These are phyloP conservation scores for Dothidotthia symphoricarpi DNA, from an alignment of 2,329 filamentous ascomycete species.

Conservation along the genomic window DNA sequence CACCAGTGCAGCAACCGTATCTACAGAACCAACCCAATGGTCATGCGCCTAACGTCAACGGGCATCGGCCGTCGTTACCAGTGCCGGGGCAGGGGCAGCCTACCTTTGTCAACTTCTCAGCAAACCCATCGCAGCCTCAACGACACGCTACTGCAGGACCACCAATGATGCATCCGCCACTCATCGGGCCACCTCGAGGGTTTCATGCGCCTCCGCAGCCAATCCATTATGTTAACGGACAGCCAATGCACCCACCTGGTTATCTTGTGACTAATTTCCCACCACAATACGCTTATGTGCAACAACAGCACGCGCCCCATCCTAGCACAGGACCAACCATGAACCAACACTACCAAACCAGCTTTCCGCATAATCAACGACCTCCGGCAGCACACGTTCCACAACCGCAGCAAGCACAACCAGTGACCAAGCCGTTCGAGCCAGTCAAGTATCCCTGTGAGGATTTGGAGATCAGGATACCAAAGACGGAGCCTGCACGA, in stretches of 20 bases:
- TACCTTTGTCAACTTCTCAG: conserved; percentile 51
- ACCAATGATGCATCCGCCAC: conserved; percentile 11
- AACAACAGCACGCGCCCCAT: conserved; percentile 17
- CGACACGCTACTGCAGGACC: conserved; percentile 55
- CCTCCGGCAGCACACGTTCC: conserved; percentile 40
- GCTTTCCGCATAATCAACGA: conserved; percentile 46
- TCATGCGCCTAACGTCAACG: conserved; percentile 20
- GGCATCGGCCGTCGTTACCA: conserved; percentile 12
- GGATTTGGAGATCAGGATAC: conserved; percentile 77
- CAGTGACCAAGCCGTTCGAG: conserved; percentile 39
- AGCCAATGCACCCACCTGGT: conserved; percentile 9
- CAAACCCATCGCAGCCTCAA: conserved; percentile 57
- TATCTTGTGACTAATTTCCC: conserved; percentile 7
- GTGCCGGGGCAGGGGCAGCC: conserved; percentile 37
- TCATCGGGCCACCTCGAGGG: not conserved
- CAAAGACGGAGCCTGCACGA: conserved; percentile 61
- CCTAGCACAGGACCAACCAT: conserved; percentile 21
- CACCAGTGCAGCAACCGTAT: conserved; percentile 17
- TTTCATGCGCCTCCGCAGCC: conserved; percentile 2
- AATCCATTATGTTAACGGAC: conserved; percentile 4
- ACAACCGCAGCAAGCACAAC: conserved; percentile 54
- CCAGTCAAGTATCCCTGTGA: conserved; percentile 95
- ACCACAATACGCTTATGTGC: conserved; percentile 11
- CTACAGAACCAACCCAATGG: conserved; percentile 20
- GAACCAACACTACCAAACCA: conserved; percentile 30